These are phyloP conservation scores for Eucalyptus curtisii DNA, from an alignment of 345 rosid genomes.

Conservation along the genomic window DNA sequence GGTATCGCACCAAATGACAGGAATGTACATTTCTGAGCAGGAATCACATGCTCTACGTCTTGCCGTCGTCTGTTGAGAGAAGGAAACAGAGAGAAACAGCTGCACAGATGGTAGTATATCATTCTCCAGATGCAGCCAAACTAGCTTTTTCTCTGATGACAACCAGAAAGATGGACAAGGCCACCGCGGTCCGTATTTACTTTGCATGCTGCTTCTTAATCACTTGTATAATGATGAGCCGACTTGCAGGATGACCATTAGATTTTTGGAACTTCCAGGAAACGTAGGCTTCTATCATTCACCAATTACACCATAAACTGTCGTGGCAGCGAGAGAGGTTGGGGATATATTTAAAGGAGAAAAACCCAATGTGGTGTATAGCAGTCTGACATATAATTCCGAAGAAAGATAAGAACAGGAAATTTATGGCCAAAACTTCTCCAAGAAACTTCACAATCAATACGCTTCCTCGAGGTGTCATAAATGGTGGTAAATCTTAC, in stretches of 20 bases:
- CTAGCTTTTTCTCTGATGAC: neutral
- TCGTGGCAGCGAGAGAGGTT: neutral
- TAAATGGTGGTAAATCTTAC: neutral
- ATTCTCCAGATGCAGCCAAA: neutral
- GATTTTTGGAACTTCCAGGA: neutral
- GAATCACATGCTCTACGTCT: neutral
- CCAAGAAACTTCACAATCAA: neutral
- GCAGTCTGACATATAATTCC: neutral
- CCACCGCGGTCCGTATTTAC: neutral
- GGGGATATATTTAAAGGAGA: neutral
- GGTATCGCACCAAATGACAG: neutral
- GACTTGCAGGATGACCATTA: neutral
- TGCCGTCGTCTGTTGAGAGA: neutral
- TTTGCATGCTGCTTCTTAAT: neutral
- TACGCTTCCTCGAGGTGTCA: neutral
- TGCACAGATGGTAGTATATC: neutral
- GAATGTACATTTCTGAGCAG: neutral
- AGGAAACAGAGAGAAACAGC: neutral
- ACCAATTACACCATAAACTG: neutral
- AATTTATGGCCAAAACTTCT: neutral
- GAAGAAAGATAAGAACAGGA: neutral
- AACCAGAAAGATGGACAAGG: neutral
- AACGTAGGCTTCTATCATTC: neutral
- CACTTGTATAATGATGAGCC: neutral
- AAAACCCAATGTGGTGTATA: neutral